phyloP scores from a whole-genome alignment of 164 flowering plant genomes.

The Kingdonia uniflora region DNA sequence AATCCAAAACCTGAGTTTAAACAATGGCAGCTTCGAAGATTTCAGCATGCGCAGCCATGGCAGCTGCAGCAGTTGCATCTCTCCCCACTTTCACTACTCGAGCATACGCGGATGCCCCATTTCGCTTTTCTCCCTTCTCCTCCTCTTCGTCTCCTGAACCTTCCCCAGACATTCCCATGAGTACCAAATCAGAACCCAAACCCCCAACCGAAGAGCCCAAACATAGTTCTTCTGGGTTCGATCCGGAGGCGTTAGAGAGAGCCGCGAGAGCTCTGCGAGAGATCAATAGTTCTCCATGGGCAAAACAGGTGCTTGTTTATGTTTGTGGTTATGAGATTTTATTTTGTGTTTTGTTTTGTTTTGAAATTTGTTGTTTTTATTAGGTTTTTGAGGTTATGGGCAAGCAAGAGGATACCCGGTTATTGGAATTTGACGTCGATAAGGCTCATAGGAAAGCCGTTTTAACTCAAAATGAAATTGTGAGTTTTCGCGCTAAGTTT shows the following conservation, averaged over 20 bases:
- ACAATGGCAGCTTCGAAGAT: conserved; percentile 28
- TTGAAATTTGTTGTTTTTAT: neutral
- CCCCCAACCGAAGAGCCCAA: conserved; percentile 35
- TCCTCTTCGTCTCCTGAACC: conserved; percentile 21
- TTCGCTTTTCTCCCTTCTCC: conserved; percentile 36
- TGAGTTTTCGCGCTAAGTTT: conserved; percentile 19
- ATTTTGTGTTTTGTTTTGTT: neutral
- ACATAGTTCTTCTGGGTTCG: conserved; percentile 37
- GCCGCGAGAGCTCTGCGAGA: conserved; percentile 72
- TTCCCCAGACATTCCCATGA: conserved; percentile 13
- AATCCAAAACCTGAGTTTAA: neutral
- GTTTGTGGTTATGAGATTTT: neutral
- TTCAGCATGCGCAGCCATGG: conserved; percentile 27
- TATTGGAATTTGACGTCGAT: conserved; percentile 51
- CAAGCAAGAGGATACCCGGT: conserved; percentile 59
- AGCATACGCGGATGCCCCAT: conserved; percentile 36
- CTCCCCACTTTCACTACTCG: conserved; percentile 17
- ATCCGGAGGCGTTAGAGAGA: conserved; percentile 59
- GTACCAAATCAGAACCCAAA: conserved; percentile 13
- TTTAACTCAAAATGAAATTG: conserved; percentile 51
- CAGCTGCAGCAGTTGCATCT: conserved; percentile 28
- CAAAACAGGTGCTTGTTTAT: conserved; percentile 41
- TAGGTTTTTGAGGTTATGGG: conserved; percentile 68
- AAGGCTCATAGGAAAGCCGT: conserved; percentile 35
- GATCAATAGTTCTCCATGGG: conserved; percentile 45